Conservation (phyloP, 2,329 filamentous ascomycete genomes). For the Alternaria conjuncta region DNA sequence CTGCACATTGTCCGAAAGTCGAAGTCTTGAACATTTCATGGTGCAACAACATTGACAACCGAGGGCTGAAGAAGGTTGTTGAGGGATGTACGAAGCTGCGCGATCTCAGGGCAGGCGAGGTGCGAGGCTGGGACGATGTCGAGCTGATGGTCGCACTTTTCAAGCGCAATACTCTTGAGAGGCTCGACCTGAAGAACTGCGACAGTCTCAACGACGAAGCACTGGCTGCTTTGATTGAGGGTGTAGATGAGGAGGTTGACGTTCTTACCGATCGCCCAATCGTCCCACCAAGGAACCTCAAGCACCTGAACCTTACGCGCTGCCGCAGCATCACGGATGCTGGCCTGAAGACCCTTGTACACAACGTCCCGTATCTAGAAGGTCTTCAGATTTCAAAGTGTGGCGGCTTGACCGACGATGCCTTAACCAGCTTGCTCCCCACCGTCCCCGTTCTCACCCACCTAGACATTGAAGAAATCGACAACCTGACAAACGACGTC, state of each 20-base stretch:
- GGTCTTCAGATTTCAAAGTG: constrained; percentile 85
- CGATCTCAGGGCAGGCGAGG: constrained; percentile 82
- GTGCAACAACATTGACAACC: constrained; percentile 85
- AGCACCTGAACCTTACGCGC: constrained; percentile 83
- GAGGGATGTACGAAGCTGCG: constrained; percentile 74
- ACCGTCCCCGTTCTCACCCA: constrained; percentile 81
- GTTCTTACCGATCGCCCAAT: constrained; percentile 77
- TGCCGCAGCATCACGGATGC: constrained; percentile 75
- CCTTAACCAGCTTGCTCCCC: constrained; percentile 73
- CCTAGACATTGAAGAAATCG: constrained; percentile 87
- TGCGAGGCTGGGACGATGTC: constrained; percentile 77
- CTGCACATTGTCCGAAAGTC: constrained; percentile 79
- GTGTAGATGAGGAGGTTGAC: constrained; percentile 78
- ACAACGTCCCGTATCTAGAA: constrained; percentile 79
- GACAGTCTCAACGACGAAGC: constrained; percentile 77
- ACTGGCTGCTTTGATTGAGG: constrained; percentile 76
- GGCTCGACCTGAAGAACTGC: constrained; percentile 82
- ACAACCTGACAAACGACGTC: constrained; percentile 75
- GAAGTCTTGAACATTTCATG: constrained; percentile 89
- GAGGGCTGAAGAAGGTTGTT: constrained; percentile 75
- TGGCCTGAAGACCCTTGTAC: constrained; percentile 73
- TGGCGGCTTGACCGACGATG: constrained; percentile 72
- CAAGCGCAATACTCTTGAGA: constrained; percentile 78
- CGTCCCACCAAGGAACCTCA: constrained; percentile 77
- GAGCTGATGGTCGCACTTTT: constrained; percentile 78